Percentiles rank a stretch among this genome's conserved stretches.
Conservation (phyloP, 1,284 basidiomycete genomes). For the Coniferiporia weirii region DNA sequence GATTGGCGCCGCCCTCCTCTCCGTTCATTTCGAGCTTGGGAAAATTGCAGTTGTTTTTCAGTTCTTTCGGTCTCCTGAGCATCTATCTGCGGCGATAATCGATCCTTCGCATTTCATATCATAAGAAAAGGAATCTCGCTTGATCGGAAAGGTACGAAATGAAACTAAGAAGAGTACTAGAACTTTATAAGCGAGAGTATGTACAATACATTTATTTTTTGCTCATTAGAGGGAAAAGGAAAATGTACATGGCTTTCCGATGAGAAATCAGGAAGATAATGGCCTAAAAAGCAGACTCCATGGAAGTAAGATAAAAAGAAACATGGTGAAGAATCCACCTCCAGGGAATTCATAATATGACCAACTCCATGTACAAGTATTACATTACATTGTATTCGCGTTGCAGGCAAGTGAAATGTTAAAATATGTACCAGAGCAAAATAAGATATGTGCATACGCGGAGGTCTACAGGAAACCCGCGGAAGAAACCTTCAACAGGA, state of each 20-base stretch:
- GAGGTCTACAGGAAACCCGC: conserved; percentile 5
- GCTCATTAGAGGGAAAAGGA: background rate
- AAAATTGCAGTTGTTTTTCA: background rate
- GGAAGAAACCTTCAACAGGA: background rate
- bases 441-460: conserved; percentile 9
- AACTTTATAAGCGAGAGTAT: background rate
- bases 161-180: background rate
- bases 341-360: conserved; percentile 3
- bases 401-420: background rate
- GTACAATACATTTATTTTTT: conserved; percentile 8
- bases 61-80: background rate
- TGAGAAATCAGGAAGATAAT: background rate
- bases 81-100: conserved; percentile 3
- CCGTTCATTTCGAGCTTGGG: background rate
- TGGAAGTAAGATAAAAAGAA: background rate
- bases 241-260: conserved; percentile 6
- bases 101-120: background rate
- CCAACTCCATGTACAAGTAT: conserved; percentile 6
- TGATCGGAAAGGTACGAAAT: background rate
- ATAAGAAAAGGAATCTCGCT: background rate
- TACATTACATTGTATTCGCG: conserved; percentile 11
- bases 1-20: background rate
- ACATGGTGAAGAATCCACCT: background rate
- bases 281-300: background rate
- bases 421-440: conserved; percentile 11